phyloP scores from a whole-genome alignment of 2,329 filamentous ascomycete genomes.

The Botrytis sinoallii region DNA sequence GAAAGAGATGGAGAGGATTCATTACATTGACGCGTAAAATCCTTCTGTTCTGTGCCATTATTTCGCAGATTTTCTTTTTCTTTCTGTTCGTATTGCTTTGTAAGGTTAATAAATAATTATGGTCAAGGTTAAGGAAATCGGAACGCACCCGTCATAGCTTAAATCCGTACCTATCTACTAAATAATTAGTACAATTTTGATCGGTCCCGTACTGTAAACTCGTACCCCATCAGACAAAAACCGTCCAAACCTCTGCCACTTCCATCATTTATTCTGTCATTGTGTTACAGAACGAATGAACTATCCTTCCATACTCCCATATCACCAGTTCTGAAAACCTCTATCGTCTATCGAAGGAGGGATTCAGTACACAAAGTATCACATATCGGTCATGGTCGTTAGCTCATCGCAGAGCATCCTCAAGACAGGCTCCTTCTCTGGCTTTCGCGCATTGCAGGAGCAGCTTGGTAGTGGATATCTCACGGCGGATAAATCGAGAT shows the following conservation, averaged over 20 bases:
- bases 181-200: background rate
- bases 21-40: background rate
- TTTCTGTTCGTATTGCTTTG: slow-evolving; percentile 11
- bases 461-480: slow-evolving; percentile 60
- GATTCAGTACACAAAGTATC: slow-evolving; percentile 20
- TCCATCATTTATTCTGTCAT: slow-evolving; percentile 14
- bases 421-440: slow-evolving; percentile 58
- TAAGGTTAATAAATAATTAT: background rate
- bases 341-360: slow-evolving; percentile 22
- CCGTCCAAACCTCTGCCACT: background rate
- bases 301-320: slow-evolving; percentile 5
- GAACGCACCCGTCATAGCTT: background rate
- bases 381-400: slow-evolving; percentile 25
- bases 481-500: slow-evolving; percentile 39
- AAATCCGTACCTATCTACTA: slow-evolving; percentile 5
- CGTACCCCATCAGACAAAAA: background rate
- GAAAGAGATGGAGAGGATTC: background rate
- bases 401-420: slow-evolving; percentile 31
- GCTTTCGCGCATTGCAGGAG: slow-evolving; percentile 48
- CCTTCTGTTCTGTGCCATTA: background rate
- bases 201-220: slow-evolving; percentile 1
- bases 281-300: slow-evolving; percentile 17
- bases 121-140: background rate
- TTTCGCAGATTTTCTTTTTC: background rate
- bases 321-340: slow-evolving; percentile 23